Evolutionary conservation across 2,329 filamentous ascomycete genomes (phyloP).

Genomic region (Parastagonospora nodorum): DNA sequence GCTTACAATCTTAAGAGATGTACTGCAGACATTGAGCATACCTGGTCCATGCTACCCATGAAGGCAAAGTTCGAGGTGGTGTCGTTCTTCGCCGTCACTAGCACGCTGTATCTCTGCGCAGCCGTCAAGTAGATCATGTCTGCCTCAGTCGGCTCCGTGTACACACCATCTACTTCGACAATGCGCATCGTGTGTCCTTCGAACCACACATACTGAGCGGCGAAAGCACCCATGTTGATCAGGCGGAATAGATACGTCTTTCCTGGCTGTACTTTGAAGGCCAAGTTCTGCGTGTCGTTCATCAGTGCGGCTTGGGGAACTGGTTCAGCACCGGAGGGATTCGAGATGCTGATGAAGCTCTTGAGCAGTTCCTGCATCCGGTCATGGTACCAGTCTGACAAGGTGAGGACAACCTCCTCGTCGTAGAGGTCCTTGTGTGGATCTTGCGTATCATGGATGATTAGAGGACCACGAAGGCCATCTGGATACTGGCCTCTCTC

Average conservation of each 20-base stretch:
- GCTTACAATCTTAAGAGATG: not conserved
- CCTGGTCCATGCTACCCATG: conserved; percentile 55
- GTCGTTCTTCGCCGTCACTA: conserved; percentile 65
- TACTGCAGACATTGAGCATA: conserved; percentile 13
- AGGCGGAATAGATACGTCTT: conserved; percentile 69
- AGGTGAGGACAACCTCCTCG: conserved; percentile 66
- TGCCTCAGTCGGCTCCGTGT: conserved; percentile 64
- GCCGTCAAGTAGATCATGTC: conserved; percentile 69
- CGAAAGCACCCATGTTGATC: conserved; percentile 72
- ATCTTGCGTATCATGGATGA: conserved; percentile 65
- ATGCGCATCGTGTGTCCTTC: conserved; percentile 69
- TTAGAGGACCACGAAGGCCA: conserved; percentile 68
- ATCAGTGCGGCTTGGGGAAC: conserved; percentile 69
- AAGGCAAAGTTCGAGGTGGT: conserved; percentile 65
- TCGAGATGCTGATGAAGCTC: conserved; percentile 54
- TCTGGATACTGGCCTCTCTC: conserved; percentile 67
- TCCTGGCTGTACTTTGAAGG: conserved; percentile 54
- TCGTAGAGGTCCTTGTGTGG: conserved; percentile 59
- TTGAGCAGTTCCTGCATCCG: conserved; percentile 52
- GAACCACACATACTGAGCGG: conserved; percentile 71
- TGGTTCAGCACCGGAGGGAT: conserved; percentile 66
- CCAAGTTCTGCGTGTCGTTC: conserved; percentile 62
- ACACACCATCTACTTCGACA: conserved; percentile 73
- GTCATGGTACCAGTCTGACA: conserved; percentile 78
- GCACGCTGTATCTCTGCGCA: conserved; percentile 72